Evolutionary conservation across 495 filamentous ascomycete species (phyloP).

Genomic region (Aspergillus haitiensis): DNA sequence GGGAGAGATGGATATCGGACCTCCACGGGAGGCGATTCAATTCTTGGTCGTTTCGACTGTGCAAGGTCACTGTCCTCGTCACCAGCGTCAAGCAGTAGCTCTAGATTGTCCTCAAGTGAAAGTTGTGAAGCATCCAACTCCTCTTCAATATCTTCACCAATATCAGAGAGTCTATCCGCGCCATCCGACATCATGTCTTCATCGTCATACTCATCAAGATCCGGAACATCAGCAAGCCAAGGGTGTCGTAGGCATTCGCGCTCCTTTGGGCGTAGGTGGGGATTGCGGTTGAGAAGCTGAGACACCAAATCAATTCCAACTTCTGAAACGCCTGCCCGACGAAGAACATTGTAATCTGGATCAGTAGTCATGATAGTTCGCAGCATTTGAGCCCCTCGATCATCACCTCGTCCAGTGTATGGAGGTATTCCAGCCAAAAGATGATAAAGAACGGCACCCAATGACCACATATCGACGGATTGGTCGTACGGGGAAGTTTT

Average conservation of each 20-base stretch:
- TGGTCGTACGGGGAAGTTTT: slow-evolving; percentile 71
- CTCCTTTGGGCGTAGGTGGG: slow-evolving; percentile 66
- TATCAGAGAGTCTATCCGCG: slow-evolving; percentile 46
- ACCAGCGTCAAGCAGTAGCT: slow-evolving; percentile 30
- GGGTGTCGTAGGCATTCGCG: slow-evolving; percentile 60
- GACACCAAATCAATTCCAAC: slow-evolving; percentile 69
- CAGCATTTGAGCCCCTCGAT: slow-evolving; percentile 64
- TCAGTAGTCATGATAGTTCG: slow-evolving; percentile 75
- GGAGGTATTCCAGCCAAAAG: slow-evolving; percentile 73
- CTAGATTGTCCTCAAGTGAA: slow-evolving; percentile 42
- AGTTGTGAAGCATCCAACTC: slow-evolving; percentile 40
- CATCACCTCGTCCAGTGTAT: slow-evolving; percentile 65
- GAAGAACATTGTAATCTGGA: slow-evolving; percentile 61
- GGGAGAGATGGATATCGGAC: slow-evolving; percentile 48
- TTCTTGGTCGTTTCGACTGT: slow-evolving; percentile 43
- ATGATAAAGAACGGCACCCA: slow-evolving; percentile 87
- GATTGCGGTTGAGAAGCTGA: slow-evolving; percentile 72
- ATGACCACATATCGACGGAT: slow-evolving; percentile 91
- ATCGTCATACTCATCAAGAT: slow-evolving; percentile 47
- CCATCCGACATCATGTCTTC: slow-evolving; percentile 53
- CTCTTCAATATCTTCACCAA: slow-evolving; percentile 48
- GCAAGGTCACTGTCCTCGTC: slow-evolving; percentile 36
- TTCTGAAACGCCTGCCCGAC: slow-evolving; percentile 56
- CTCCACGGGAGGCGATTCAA: slow-evolving; percentile 32
- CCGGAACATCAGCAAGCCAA: slow-evolving; percentile 60